phyloP scores from a whole-genome alignment of 768 basidiomycete species.

The Clitopilus hobsonii region DNA sequence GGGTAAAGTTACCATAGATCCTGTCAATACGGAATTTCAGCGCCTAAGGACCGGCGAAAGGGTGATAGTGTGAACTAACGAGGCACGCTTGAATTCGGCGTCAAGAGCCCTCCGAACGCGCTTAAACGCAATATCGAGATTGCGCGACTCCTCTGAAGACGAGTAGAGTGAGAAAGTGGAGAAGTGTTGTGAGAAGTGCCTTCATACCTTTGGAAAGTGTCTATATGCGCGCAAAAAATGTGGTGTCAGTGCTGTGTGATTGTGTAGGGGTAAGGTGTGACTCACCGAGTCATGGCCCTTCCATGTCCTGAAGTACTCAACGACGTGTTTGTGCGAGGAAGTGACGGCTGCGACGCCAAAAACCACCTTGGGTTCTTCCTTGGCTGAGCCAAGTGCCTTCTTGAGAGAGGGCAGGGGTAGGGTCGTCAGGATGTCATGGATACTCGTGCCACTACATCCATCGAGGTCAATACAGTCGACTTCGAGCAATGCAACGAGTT shows the following conservation, averaged over 20 bases:
- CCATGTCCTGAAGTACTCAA: slow-evolving; percentile 2
- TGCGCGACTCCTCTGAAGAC: slow-evolving; percentile 20
- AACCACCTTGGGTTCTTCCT: background rate
- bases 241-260: slow-evolving; percentile 7
- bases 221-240: background rate
- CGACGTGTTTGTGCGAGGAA: background rate
- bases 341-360: slow-evolving; percentile 1
- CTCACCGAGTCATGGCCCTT: slow-evolving; percentile 2
- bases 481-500: background rate
- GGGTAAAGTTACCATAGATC: slow-evolving; percentile 8
- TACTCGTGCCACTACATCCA: slow-evolving; percentile 4
- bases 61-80: slow-evolving; percentile 21
- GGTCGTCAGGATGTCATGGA: background rate
- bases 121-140: slow-evolving; percentile 39
- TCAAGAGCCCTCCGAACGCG: slow-evolving; percentile 36
- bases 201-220: slow-evolving; percentile 3
- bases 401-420: background rate
- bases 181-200: background rate
- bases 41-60: background rate
- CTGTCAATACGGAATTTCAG: slow-evolving; percentile 2
- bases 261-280: slow-evolving; percentile 4
- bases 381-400: background rate
- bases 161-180: background rate
- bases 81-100: slow-evolving; percentile 33
- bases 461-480: slow-evolving; percentile 3